Evolutionary conservation across 148 eudicot species (phyloP).

Genomic region (Pouteria glomerata): DNA sequence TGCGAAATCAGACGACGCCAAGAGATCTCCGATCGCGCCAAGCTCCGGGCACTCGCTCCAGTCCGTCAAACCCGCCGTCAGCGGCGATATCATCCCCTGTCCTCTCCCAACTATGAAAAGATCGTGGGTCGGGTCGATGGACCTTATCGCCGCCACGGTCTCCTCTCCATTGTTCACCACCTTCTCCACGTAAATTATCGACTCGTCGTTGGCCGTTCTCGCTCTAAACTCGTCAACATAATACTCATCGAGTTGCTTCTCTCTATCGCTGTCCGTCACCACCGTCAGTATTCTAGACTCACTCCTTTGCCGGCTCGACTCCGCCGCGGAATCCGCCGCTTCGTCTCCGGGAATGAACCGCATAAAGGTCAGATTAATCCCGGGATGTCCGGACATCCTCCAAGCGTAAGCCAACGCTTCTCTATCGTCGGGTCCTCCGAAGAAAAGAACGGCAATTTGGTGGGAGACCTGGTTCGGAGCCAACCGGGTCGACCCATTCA

Average conservation of each 20-base stretch:
- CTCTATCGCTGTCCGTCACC: slow-evolving; percentile 48
- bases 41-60: slow-evolving; percentile 98
- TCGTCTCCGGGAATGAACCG: slow-evolving; percentile 50
- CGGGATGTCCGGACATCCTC: slow-evolving; percentile 19
- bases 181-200: slow-evolving; percentile 39
- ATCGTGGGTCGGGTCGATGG: slow-evolving; percentile 52
- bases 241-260: slow-evolving; percentile 55
- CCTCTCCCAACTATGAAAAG: slow-evolving; percentile 82
- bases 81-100: slow-evolving; percentile 58
- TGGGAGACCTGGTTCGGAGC: slow-evolving; percentile 14
- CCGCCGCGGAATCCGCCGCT: slow-evolving; percentile 20
- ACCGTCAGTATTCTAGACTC: slow-evolving; percentile 42
- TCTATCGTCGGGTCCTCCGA: slow-evolving; percentile 32
- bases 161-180: slow-evolving; percentile 70
- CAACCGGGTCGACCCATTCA: slow-evolving; percentile 24
- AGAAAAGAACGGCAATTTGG: slow-evolving; percentile 21
- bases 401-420: slow-evolving; percentile 24
- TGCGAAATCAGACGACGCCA: slow-evolving; percentile 80
- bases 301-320: slow-evolving; percentile 22
- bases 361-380: slow-evolving; percentile 18
- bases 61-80: slow-evolving; percentile 87
- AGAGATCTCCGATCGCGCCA: slow-evolving; percentile 78
- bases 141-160: slow-evolving; percentile 63
- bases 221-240: slow-evolving; percentile 48
- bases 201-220: slow-evolving; percentile 32